These are phyloP conservation scores for Triglochin maritima DNA, from an alignment of 106 monocot species.

Conservation along the genomic window DNA sequence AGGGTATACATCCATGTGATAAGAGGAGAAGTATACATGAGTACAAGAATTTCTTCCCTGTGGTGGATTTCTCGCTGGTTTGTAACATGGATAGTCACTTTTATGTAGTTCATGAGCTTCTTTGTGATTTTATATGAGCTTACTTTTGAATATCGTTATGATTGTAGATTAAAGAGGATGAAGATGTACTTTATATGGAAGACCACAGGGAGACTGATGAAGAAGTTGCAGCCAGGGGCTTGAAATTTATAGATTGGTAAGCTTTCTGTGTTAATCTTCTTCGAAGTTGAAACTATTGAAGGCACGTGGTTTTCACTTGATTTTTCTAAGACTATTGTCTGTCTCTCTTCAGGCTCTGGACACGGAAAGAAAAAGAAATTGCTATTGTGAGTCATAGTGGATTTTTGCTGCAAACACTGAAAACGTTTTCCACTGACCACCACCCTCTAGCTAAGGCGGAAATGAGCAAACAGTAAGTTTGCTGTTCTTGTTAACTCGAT, in stretches of 20 bases:
- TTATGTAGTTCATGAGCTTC: neutral
- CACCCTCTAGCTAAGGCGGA: conserved; percentile 67
- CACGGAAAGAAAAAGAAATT: conserved; percentile 85
- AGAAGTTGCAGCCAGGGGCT: conserved; percentile 68
- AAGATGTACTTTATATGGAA: conserved; percentile 69
- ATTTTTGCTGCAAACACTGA: conserved; percentile 62
- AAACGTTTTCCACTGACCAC: conserved; percentile 30
- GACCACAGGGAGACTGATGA: conserved; percentile 58
- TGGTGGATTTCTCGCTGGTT: conserved; percentile 91
- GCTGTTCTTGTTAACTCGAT: no score
- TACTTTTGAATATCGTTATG: neutral
- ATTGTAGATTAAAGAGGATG: conserved; percentile 79
- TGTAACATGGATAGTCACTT: conserved; percentile 6
- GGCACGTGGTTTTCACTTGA: neutral
- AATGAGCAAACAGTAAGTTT: conserved; percentile 72
- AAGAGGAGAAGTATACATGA: conserved; percentile 73
- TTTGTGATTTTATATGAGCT: neutral
- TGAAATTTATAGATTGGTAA: conserved; percentile 79
- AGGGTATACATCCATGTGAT: conserved; percentile 56
- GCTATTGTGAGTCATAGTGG: conserved; percentile 84
- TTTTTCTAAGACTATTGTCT: neutral
- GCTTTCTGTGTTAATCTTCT: neutral
- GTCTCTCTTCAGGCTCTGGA: conserved; percentile 66
- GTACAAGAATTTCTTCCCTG: conserved; percentile 68
- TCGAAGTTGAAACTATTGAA: no score